Evolutionary conservation across 2,329 filamentous ascomycete genomes (phyloP).

Genomic region (Penicillium sp.): DNA sequence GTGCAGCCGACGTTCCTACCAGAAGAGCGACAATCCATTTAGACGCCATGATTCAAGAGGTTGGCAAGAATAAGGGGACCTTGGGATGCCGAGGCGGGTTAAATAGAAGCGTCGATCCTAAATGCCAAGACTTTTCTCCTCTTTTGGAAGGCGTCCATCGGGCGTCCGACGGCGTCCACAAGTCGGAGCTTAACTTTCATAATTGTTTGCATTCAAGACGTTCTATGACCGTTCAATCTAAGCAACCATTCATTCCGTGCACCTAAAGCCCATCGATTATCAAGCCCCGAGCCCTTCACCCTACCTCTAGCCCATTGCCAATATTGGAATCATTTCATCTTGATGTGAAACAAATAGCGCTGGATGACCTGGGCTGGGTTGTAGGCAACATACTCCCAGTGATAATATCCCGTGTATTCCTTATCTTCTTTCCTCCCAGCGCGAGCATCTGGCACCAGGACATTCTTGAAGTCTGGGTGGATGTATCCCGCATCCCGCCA

Average conservation of each 20-base stretch:
- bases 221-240: no score
- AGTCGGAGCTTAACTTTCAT: no score
- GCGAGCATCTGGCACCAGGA: conserved; percentile 9
- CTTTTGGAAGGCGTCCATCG: no score
- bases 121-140: neutral
- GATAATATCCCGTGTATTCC: accelerated
- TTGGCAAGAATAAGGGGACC: neutral
- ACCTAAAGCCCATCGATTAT: no score
- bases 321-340: conserved; percentile 18
- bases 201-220: no score
- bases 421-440: neutral
- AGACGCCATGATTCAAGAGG: neutral
- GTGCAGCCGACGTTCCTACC: conserved; percentile 24
- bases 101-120: neutral
- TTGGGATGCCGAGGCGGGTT: neutral
- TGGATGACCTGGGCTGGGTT: conserved; percentile 43
- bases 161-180: no score
- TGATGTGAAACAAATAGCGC: conserved; percentile 40
- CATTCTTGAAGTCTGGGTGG: conserved; percentile 10
- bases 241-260: no score
- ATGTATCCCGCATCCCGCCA: conserved; percentile 15
- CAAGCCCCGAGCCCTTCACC: no score
- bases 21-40: conserved; percentile 15
- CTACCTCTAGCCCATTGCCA: no score
- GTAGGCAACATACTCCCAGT: conserved; percentile 46